Conservation (phyloP, 768 basidiomycete genomes). For the Amanita thiersii region DNA sequence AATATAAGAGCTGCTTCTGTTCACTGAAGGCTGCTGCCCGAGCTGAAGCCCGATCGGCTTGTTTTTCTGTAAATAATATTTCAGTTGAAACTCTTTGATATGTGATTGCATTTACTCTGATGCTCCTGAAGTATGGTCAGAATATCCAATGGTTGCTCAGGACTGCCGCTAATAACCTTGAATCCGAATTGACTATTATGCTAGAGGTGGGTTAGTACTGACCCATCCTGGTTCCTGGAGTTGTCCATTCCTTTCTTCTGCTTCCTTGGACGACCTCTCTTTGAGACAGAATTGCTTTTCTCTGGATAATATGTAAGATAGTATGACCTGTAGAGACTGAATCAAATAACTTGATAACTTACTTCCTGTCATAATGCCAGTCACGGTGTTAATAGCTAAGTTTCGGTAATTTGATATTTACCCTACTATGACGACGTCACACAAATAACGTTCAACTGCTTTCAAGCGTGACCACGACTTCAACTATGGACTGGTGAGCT, state of each 20-base stretch:
- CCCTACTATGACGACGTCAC: background rate
- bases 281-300: too few relatives aligned
- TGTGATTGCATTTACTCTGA: too few relatives aligned
- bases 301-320: too few relatives aligned
- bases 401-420: constrained; percentile 2
- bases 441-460: background rate
- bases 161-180: too few relatives aligned
- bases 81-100: too few relatives aligned
- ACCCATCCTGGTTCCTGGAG: too few relatives aligned
- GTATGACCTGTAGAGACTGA: background rate
- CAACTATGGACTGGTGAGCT: constrained; percentile 43
- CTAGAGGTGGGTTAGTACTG: too few relatives aligned
- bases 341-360: background rate
- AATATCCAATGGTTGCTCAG: too few relatives aligned
- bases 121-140: too few relatives aligned
- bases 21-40: constrained; percentile 18
- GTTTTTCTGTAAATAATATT: constrained; percentile 18
- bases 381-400: background rate
- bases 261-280: too few relatives aligned
- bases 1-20: constrained; percentile 18
- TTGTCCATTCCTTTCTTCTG: too few relatives aligned
- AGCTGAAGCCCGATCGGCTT: constrained; percentile 18
- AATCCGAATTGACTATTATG: too few relatives aligned
- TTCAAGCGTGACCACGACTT: background rate
- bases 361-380: background rate